These are phyloP conservation scores for Leishmania arabica DNA, from an alignment of 208 protist genomes.

Conservation along the genomic window DNA sequence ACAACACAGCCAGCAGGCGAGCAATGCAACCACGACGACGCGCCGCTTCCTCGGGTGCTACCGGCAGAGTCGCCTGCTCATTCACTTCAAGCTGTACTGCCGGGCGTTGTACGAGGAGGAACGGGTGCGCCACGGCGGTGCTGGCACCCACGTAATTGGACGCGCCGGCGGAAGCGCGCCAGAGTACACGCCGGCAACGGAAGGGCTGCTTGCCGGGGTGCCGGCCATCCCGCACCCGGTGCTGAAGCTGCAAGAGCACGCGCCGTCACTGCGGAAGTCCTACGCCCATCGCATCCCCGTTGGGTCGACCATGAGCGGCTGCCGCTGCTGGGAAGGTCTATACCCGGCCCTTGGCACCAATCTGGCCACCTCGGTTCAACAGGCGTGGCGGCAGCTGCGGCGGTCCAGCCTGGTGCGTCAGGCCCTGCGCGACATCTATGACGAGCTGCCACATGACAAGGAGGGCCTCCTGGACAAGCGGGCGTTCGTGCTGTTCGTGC, in stretches of 20 bases:
- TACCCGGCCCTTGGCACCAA: slow-evolving; percentile 41
- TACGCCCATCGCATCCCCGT: slow-evolving; percentile 25
- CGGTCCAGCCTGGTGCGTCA: slow-evolving; percentile 47
- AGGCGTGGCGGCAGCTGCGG: slow-evolving; percentile 23
- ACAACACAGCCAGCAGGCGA: neutral
- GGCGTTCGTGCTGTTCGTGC: slow-evolving; percentile 73
- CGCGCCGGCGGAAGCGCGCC: neutral
- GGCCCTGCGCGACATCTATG: slow-evolving; percentile 71
- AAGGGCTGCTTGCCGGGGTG: slow-evolving; percentile 31
- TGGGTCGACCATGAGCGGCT: slow-evolving; percentile 34
- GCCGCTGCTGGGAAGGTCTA: slow-evolving; percentile 70
- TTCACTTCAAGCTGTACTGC: slow-evolving; percentile 85
- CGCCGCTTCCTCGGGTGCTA: slow-evolving; percentile 64
- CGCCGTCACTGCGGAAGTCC: slow-evolving; percentile 33
- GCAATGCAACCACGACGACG: too few relatives aligned
- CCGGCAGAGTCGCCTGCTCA: slow-evolving; percentile 73
- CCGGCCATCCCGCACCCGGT: slow-evolving; percentile 56
- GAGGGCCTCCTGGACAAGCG: slow-evolving; percentile 61
- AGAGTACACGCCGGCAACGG: slow-evolving; percentile 11
- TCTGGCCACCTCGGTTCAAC: slow-evolving; percentile 17
- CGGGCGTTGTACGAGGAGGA: slow-evolving; percentile 72
- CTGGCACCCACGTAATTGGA: slow-evolving; percentile 19
- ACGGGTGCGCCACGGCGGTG: slow-evolving; percentile 27
- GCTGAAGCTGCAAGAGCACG: slow-evolving; percentile 49
- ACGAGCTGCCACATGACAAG: slow-evolving; percentile 55